Base-by-base conservation (phyloP, 306 rosid genomes). In the Psophocarpus tetragonolobus region DNA sequence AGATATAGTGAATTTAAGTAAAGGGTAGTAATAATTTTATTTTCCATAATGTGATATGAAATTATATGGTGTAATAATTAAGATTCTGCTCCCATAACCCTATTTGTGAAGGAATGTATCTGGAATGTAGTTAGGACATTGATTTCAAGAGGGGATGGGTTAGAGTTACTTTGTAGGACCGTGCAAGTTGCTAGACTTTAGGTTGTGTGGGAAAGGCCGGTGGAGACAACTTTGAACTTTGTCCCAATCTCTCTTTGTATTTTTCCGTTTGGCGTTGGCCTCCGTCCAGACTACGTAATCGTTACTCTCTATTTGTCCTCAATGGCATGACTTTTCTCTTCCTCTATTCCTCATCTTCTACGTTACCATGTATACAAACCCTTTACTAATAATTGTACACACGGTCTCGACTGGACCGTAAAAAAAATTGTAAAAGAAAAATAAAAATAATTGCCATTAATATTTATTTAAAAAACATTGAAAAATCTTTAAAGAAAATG, bases 161-260 rank as follows among this genome's bases (percentile, higher is more conserved):
- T 75, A 36, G 81, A 9, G 29, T 27, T 8, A 2, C 1, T 4
- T 45, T 33, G 67, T 57, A 66, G 86, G 86, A 83, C 80, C 83
- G 0, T 48, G 66, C 87, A 83, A 81, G 79, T 83, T 81, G 88
- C 69, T 17, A 47, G 85, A 85, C 89, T 87, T 85, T 68, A 29
- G 64, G 74, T 39, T 68, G 1, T 2, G 35, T 74, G 68, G 50
- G 44, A 33, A 14, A 8, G n/a, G 29, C 36, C 71, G 56, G 20
- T 65, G 17, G 33, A 79, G 48, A 35, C 64, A 80, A 73, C 12
- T 69, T 84, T 63, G 60, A 85, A 76, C 44, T 67, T 75, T 76
- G 69, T 68, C 81, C 26, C 54, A 6, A 33, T 54, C 65, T 20
- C 5, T 23, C 20, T 33, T 41, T 80, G 15, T 65, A 41, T 73